Conservation (phyloP, 2,329 filamentous ascomycete species). For the Colletotrichum ledebouriae region DNA sequence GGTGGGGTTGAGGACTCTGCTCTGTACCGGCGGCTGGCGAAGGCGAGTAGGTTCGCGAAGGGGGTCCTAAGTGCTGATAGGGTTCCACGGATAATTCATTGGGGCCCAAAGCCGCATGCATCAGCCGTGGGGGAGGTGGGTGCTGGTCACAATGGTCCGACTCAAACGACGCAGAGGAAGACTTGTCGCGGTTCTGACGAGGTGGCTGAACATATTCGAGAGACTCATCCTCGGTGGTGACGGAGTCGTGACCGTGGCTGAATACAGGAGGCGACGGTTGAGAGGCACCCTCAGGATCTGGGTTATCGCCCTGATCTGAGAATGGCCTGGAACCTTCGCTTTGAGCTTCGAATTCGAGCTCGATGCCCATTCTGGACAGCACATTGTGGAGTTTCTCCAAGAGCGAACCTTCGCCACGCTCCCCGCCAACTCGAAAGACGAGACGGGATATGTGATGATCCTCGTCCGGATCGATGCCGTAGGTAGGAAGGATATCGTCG, state of each 20-base stretch:
- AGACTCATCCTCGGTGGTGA: neutral
- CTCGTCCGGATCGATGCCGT: slow-evolving; percentile 78
- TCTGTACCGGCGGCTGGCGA: slow-evolving; percentile 35
- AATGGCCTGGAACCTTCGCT: slow-evolving; percentile 27
- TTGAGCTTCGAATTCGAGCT: slow-evolving; percentile 70
- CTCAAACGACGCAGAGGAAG: neutral
- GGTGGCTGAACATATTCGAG: slow-evolving; percentile 8
- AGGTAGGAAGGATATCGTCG: slow-evolving; percentile 78
- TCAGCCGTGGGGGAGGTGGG: slow-evolving; percentile 29
- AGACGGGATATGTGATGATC: slow-evolving; percentile 83
- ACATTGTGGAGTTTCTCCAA: slow-evolving; percentile 78
- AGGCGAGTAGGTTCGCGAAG: slow-evolving; percentile 29
- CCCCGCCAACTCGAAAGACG: slow-evolving; percentile 82
- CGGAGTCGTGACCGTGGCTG: slow-evolving; percentile 4
- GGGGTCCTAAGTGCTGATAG: neutral
- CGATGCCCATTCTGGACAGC: slow-evolving; percentile 77
- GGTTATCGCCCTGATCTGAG: slow-evolving; percentile 22
- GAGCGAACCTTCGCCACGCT: slow-evolving; percentile 69
- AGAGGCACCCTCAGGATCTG: neutral
- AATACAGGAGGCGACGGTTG: neutral
- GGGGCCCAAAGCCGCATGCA: neutral
- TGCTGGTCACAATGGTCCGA: neutral
- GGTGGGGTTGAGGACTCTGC: slow-evolving; percentile 49
- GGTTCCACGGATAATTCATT: neutral
- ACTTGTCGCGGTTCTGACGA: neutral